These are phyloP conservation scores for Lactifluus pinguis DNA, from an alignment of 768 basidiomycete species.

Conservation along the genomic window DNA sequence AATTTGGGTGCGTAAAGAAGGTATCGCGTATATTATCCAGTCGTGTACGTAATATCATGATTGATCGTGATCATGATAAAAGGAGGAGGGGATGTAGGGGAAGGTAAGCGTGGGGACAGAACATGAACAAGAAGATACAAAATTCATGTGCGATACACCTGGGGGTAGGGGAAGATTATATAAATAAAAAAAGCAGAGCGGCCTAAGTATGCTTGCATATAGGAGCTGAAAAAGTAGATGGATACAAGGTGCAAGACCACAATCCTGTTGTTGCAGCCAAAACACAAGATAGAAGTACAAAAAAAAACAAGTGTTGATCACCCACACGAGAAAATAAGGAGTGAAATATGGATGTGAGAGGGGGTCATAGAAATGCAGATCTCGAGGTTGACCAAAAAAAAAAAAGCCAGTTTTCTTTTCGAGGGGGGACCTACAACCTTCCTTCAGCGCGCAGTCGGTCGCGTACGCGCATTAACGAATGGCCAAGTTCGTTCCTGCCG, in stretches of 20 bases:
- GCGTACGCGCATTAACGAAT: slow-evolving; percentile 46
- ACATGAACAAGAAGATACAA: not conserved
- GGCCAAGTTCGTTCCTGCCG: slow-evolving; percentile 58
- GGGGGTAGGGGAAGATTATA: not conserved
- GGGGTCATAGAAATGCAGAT: not conserved
- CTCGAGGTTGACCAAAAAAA: too few species aligned
- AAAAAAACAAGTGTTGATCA: not conserved
- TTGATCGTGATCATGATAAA: not conserved
- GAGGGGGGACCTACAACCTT: not conserved
- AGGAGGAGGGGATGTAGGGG: not conserved
- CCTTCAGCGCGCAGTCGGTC: slow-evolving; percentile 33
- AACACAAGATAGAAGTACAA: slow-evolving; percentile 1
- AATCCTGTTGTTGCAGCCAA: not conserved
- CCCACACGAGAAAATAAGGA: not conserved
- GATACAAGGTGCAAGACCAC: not conserved
- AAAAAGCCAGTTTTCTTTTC: too few species aligned
- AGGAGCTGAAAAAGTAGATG: not conserved
- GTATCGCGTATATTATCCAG: not conserved
- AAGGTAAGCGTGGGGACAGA: not conserved
- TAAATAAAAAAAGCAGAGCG: not conserved
- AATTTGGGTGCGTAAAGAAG: not conserved
- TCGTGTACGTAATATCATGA: not conserved
- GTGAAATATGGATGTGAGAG: not conserved
- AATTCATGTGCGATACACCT: not conserved
- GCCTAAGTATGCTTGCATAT: not conserved